Evolutionary conservation across 2,329 filamentous ascomycete genomes (phyloP), one percentile per base, ranked within the genome.

Genomic region (Fusarium humuli): DNA sequence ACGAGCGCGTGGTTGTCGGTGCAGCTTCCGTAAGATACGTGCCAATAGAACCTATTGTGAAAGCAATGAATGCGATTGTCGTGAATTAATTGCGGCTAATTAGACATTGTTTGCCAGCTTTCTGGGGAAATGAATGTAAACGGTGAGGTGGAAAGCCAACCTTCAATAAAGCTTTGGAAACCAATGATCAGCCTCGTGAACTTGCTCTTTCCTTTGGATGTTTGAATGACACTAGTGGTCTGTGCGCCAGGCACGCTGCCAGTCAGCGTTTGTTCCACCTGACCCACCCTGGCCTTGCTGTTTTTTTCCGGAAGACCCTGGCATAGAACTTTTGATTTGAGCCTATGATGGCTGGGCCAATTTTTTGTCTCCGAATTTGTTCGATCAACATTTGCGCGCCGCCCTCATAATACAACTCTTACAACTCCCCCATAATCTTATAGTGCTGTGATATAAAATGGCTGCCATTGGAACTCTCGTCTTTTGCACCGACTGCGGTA

Each of bases 401-500:
- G 37, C 18, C 45, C 32, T 46, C 40, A 27, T 54, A 44, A 65
- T 48, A 37, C 63, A 47, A 60, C 29, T 16, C 60, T 69, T 47
- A 54, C 46, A 48, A 41, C 48, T 58, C 23, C 46, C 46, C n/a
- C 29, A 56, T 45, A 46, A 30, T 30, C 32, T 41, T 20, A 22
- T 22, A 29, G 32, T 44, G 30, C 61, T 52, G 14, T 50, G 44
- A 69, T 71, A 62, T 61, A 83, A 74, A 67, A 98, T 98, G 95
- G 90, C 94, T 71, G 90, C 93, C 20, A 94, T 98, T 72, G 95
- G 94, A 59, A 95, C 94, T 55, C 86, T 98, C 42, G 91, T 97
- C 37, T 98, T 98, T 81, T 98, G 95, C 84, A 93, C 87, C 57
- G 93, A 94, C 79, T 98, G 95, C 80, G 95, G 95, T 67, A 97